Percentiles rank a stretch among this genome's conserved stretches.
These are phyloP conservation scores for Aspergillus saccharolyticus DNA, from an alignment of 495 filamentous ascomycete species.

Conservation along the genomic window DNA sequence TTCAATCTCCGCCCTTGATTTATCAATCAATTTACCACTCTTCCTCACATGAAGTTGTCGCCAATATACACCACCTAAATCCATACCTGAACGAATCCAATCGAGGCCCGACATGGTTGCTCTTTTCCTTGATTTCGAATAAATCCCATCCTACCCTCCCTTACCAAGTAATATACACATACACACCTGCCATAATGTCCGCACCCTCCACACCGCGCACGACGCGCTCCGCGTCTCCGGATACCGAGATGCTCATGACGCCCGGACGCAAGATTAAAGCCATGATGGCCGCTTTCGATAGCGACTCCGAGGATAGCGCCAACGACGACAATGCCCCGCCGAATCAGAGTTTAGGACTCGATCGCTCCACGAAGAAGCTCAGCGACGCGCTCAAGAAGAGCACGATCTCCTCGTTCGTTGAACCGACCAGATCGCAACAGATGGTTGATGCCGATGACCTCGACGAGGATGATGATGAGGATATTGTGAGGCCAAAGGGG, in stretches of 20 bases:
- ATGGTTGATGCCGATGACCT: conserved; percentile 2
- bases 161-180: too few relatives aligned
- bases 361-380: conserved; percentile 13
- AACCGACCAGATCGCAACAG: not conserved
- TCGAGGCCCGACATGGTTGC: too few relatives aligned
- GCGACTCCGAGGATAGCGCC: conserved; percentile 47
- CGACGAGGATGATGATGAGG: conserved; percentile 26
- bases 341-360: conserved; percentile 5
- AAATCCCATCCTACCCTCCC: too few relatives aligned
- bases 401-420: conserved; percentile 1
- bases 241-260: conserved; percentile 47
- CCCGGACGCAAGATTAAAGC: conserved; percentile 67
- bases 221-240: conserved; percentile 36
- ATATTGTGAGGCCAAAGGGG: conserved; percentile 58
- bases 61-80: too few relatives aligned
- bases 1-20: conserved; percentile 18
- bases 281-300: conserved; percentile 59
- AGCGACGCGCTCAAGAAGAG: conserved; percentile 23
- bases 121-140: too few relatives aligned
- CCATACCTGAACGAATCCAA: not conserved
- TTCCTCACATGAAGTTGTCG: not conserved
- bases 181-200: conserved; percentile 27
- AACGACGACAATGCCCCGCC: too few relatives aligned
- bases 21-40: not conserved
- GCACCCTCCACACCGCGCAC: conserved; percentile 40